Evolutionary conservation across 2,329 filamentous ascomycete species (phyloP), one percentile per base, ranked within the genome.

Genomic region (Knufia petricola): DNA sequence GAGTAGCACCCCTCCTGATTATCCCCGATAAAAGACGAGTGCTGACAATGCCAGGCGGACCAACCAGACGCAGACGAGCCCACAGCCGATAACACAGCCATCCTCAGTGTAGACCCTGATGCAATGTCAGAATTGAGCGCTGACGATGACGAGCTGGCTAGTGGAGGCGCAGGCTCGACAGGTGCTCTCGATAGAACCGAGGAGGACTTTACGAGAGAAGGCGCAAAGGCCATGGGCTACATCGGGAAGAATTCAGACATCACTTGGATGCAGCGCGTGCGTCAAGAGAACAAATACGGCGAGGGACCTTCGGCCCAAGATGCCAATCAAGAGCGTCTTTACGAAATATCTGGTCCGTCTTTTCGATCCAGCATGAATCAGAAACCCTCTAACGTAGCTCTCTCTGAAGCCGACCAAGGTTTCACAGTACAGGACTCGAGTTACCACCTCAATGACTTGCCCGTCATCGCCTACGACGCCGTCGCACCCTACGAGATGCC

Each of bases 241-340:
- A 66, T 69, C 60, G 69, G 69, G 2, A 71, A 71, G 50, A 69
- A 69, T 34, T 71, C 69, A 1, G 68, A 71, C 47, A 56, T 70
- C 12, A 70, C 64, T 12, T 72, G 69, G 69, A 63, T 71, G 56
- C 68, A 71, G 51, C 61, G 66, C 31, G 51, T 71, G 20, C 63
- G 62, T 6, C 61, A 65, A 56, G 60, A 58, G 63, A 70, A 59
- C 60, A 65, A 50, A 61, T 63, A 31, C 58, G 68, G 54, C 57
- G 52, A 57, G 13, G 19, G 40, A 2, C 31, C 37, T 4, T n/a
- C 40, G 17, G 21, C 46, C n/a, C 23, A 36, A 26, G 46, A 50
- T 26, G 46, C 49, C 23, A 44, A 40, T 24, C 43, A 50, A 31
- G 36, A 46, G 26, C 47, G 47, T 13, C 21, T 52, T 17, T 34